A percentile compares a stretch with the other conserved stretches of the same genome.
Evolutionary conservation across 2,329 filamentous ascomycete genomes (phyloP).

Genomic region (Coniochaeta hoffmannii): DNA sequence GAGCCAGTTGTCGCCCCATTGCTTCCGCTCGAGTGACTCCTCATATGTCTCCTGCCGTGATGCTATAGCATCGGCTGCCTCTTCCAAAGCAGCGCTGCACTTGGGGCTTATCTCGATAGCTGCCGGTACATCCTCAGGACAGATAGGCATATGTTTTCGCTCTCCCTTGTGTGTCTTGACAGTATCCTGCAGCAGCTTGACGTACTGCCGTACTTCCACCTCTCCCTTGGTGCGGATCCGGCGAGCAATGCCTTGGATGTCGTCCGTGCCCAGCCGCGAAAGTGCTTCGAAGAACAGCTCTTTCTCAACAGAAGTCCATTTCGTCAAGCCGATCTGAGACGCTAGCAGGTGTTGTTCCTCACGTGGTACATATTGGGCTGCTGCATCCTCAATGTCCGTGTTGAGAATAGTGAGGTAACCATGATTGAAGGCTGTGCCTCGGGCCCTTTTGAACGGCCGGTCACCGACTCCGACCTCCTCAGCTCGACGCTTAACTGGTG

Average conservation of each 20-base stretch:
- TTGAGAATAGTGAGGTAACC: conserved; percentile 48
- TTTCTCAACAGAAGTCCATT: conserved; percentile 70
- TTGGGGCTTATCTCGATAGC: conserved; percentile 64
- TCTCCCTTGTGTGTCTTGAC: conserved; percentile 30
- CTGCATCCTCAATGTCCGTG: conserved; percentile 47
- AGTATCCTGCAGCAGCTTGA: conserved; percentile 52
- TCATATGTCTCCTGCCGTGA: conserved; percentile 58
- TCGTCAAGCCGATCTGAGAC: conserved; percentile 59
- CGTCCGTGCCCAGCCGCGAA: conserved; percentile 53
- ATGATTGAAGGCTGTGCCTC: conserved; percentile 29
- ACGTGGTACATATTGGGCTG: conserved; percentile 24
- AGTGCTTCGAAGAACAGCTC: conserved; percentile 59
- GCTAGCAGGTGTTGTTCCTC: conserved; percentile 24
- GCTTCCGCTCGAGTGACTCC: conserved; percentile 47
- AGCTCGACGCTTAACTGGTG: background rate
- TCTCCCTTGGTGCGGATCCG: conserved; percentile 64
- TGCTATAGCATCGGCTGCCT: conserved; percentile 59
- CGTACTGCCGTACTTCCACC: conserved; percentile 65
- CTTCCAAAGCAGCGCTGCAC: conserved; percentile 59
- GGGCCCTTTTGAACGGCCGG: conserved; percentile 37
- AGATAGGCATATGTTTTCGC: conserved; percentile 27
- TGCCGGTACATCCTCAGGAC: conserved; percentile 52
- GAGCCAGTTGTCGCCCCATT: conserved; percentile 61
- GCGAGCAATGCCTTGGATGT: conserved; percentile 54
- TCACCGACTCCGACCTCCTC: background rate